Conservation (phyloP, 1,284 basidiomycete genomes). For the Wolfiporia cocos region DNA sequence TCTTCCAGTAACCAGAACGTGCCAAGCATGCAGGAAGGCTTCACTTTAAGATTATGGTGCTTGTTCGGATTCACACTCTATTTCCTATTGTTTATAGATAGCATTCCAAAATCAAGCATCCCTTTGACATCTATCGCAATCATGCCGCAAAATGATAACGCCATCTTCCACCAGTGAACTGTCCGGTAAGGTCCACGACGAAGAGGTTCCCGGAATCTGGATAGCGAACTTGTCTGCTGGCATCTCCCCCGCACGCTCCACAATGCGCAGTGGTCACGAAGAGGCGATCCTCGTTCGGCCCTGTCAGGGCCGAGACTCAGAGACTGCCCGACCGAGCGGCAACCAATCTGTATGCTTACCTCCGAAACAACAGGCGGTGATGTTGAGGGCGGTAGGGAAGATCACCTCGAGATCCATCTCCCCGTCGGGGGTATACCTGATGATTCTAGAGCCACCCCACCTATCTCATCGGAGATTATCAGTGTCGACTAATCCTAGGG, state of each 20-base stretch:
- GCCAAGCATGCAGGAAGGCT: too few species aligned
- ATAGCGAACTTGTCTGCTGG: slow-evolving; percentile 40
- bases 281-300: slow-evolving; percentile 53
- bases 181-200: slow-evolving; percentile 50
- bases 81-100: too few species aligned
- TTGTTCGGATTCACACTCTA: too few species aligned
- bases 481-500: slow-evolving; percentile 5
- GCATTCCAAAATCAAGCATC: too few species aligned
- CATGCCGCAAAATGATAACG: slow-evolving; percentile 30
- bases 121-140: too few species aligned
- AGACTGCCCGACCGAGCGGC: too few species aligned
- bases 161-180: slow-evolving; percentile 39
- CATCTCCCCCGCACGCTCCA: slow-evolving; percentile 46
- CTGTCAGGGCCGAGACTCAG: too few species aligned
- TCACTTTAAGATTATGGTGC: too few species aligned
- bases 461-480: slow-evolving; percentile 26
- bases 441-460: slow-evolving; percentile 57
- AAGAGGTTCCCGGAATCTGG: slow-evolving; percentile 65
- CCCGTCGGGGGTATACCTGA: slow-evolving; percentile 48
- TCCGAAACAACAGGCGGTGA: slow-evolving; percentile 67
- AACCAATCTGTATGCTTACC: slow-evolving; percentile 29
- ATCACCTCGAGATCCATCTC: slow-evolving; percentile 45
- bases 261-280: slow-evolving; percentile 67
- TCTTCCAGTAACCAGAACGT: too few species aligned
- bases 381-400: slow-evolving; percentile 53